These are phyloP conservation scores for Leavenworthia alabamica DNA, from an alignment of 345 rosid species.

Conservation along the genomic window DNA sequence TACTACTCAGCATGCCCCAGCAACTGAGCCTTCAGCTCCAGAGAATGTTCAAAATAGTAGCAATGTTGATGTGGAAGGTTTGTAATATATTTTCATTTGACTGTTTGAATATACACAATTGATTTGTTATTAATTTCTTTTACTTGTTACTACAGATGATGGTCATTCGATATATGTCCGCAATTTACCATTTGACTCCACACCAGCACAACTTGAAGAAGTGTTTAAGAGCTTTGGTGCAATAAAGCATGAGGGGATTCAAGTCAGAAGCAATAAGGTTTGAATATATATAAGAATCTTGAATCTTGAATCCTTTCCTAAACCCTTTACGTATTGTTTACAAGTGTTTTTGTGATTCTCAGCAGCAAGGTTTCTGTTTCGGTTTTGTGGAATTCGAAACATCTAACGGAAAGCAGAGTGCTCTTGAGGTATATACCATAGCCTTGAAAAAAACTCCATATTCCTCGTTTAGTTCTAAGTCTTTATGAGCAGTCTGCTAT, in stretches of 20 bases:
- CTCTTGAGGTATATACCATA: constrained; percentile 50
- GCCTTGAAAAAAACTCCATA: background rate
- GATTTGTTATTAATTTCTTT: background rate
- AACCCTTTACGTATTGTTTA: background rate
- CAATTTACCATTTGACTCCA: constrained; percentile 44
- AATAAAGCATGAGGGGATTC: constrained; percentile 57
- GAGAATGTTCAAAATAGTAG: constrained; percentile 37
- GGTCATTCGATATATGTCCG: constrained; percentile 63
- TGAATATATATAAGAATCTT: constrained; percentile 16
- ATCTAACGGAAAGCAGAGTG: constrained; percentile 43
- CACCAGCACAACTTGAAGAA: constrained; percentile 48
- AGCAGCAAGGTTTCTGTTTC: constrained; percentile 69
- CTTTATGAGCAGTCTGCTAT: background rate
- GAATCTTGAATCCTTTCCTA: background rate
- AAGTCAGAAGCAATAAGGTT: constrained; percentile 72
- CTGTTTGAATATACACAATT: background rate
- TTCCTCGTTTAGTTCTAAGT: background rate
- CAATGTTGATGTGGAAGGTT: constrained; percentile 52
- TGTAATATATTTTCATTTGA: background rate
- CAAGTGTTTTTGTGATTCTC: constrained; percentile 12
- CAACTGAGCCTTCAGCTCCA: constrained; percentile 15
- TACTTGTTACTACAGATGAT: constrained; percentile 36
- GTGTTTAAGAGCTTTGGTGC: constrained; percentile 67
- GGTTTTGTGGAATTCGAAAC: constrained; percentile 71
- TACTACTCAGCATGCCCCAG: constrained; percentile 34